Base-by-base conservation (phyloP, 2,329 filamentous ascomycete species). In the Penicillium corylophilum region DNA sequence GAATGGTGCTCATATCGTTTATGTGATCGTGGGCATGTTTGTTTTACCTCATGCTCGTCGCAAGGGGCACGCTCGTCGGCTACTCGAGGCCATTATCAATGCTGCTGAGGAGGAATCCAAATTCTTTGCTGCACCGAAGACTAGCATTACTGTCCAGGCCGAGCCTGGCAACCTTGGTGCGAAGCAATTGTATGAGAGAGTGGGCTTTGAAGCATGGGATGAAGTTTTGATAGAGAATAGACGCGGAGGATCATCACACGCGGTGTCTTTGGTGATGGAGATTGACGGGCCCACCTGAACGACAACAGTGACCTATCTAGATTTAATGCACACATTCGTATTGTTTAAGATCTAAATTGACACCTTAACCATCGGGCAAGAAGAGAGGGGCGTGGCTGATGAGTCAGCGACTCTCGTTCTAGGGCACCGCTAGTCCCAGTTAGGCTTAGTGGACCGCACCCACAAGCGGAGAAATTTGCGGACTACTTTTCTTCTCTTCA, bases 381-480 rank as follows among this genome's bases (percentile, higher is more conserved):
- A 40, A 41, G 33, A 33, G 16, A 2, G 13, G 1, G 29, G 26
- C 48, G 33, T 26, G 47, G 5, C 3, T 6, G 12, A 13, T 60
- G 48, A 60, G 46, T 62, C 50, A 62, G 15, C 23, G 16, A 18
- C n/a, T 40, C 16, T 40, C 24, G 43, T 53, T 58, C 23, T 56
- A 63, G 57, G 59, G 60, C 58, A 56, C 43, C 60, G 54, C 71
- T 72, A 73, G 56, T 26, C 64, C 55, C 0, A 2, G 54, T 55
- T 4, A 0, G 55, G 64, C 16, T 48, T 72, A 72, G 70, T 53
- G 50, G 20, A 36, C 38, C 42, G 53, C 62, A 65, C 70, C 66
- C 70, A 73, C 70, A 73, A 72, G 70, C 70, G 70, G 70, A 71
- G 68, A 65, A 63, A 61, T 65, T 60, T 56, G 54, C 60, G 55